Evolutionary conservation across 352 stramenopile genomes (phyloP), one percentile per base, ranked within the genome.

Genomic region (Phytophthora cajani): DNA sequence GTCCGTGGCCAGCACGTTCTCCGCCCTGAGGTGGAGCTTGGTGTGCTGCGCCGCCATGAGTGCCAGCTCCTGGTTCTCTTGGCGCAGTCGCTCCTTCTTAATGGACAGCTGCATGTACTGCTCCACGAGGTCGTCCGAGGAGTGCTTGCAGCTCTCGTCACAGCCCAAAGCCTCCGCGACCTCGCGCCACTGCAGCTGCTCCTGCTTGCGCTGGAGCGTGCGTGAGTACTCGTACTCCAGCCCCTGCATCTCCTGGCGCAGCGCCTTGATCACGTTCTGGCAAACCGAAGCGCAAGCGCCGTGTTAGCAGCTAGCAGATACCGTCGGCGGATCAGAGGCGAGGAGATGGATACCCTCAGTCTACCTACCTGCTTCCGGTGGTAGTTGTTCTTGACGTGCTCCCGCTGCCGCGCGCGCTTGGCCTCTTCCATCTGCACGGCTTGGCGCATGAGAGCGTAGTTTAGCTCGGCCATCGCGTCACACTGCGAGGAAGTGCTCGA

Each of bases 331-430:
- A 44, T 7, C 30, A 0, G 30, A 36, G 30, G 10, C 30, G 30
- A 36, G 30, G 0, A 11, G 30, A 36, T 36, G 30, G 30, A 36
- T 36, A 36, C 30, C 30, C 30, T 36, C 30, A 36, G 5, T 36
- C 30, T 9, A 10, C 23, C 4, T 23, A 81, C 79, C 66, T 78
- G 72, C 47, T 81, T 71, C 2, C 77, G 68, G 51, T 83, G 69
- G 69, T 87, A 85, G 55, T 69, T 82, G 51, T 78, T 74, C 56
- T 76, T 81, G 40, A 91, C 85, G 61, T 91, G 77, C 63, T 84
- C 69, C n/a, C 82, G 81, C 67, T 92, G 83, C 9, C 81, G 79
- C 60, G 75, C 78, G n/a, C 85, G 80, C 50, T 66, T 78, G 21
- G 59, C 51, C 23, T 75, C 70, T 5, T 69, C 71, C 10, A 40